phyloP scores from a whole-genome alignment of 2,329 filamentous ascomycete species.

The Nannizziopsis barbatae region DNA sequence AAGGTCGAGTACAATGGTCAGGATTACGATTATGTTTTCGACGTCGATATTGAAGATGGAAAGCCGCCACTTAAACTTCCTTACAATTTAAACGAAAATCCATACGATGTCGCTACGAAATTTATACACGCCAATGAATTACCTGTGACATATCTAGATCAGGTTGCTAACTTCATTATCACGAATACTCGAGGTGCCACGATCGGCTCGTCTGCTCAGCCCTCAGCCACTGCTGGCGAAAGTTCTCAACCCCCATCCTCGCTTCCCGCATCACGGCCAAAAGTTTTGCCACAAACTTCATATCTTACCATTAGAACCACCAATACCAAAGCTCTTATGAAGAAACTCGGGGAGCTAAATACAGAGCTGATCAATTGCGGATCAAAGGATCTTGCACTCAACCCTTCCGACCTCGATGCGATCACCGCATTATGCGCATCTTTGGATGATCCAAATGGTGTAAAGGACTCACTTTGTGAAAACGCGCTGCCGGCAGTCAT shows the following conservation, averaged over 20 bases:
- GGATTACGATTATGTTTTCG: constrained; percentile 92
- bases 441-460: constrained; percentile 41
- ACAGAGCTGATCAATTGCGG: constrained; percentile 54
- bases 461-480: constrained; percentile 39
- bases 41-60: constrained; percentile 90
- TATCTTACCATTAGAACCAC: constrained; percentile 68
- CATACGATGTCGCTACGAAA: constrained; percentile 80
- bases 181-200: constrained; percentile 80
- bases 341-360: constrained; percentile 67
- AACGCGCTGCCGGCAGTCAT: constrained; percentile 53
- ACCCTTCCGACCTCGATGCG: constrained; percentile 55
- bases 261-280: constrained; percentile 38
- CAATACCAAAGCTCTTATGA: constrained; percentile 58
- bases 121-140: constrained; percentile 85
- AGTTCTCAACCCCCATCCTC: constrained; percentile 23
- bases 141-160: constrained; percentile 75
- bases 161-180: constrained; percentile 84
- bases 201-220: constrained; percentile 62
- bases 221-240: constrained; percentile 47
- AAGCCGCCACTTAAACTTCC: constrained; percentile 88
- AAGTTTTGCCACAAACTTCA: constrained; percentile 63
- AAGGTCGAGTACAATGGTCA: constrained; percentile 69
- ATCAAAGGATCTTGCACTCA: constrained; percentile 62
- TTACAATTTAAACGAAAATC: constrained; percentile 84
- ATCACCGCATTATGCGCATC: constrained; percentile 52